Evolutionary conservation across 805 yeast genomes (phyloP).

Genomic region (Yarrowia yakushimensis): DNA sequence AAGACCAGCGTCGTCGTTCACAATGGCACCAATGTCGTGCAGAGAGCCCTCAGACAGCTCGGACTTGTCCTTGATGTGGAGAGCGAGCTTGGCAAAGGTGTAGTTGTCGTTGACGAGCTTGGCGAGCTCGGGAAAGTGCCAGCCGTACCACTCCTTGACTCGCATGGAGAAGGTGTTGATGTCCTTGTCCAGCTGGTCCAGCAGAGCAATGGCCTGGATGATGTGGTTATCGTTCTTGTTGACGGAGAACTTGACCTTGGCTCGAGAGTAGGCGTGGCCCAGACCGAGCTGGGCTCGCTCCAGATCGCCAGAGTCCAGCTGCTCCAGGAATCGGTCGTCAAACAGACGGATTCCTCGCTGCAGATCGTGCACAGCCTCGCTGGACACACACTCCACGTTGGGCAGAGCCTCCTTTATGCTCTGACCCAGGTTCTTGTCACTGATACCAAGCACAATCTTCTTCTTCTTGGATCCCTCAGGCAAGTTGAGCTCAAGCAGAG

Average conservation of each 20-base stretch:
- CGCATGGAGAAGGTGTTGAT: constrained; percentile 98
- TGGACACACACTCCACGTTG: constrained; percentile 81
- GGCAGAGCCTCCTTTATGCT: constrained; percentile 90
- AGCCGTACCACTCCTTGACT: constrained; percentile 99
- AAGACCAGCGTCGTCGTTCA: constrained; percentile 85
- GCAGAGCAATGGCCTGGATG: constrained; percentile 94
- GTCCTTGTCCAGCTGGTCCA: constrained; percentile 96
- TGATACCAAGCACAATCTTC: constrained; percentile 77
- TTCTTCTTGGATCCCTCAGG: constrained; percentile 72
- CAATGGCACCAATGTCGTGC: constrained; percentile 87
- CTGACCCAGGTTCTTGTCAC: constrained; percentile 94
- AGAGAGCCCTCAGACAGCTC: constrained; percentile 83
- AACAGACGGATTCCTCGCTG: constrained; percentile 92
- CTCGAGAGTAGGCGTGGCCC: constrained; percentile 98
- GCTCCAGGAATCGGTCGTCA: constrained; percentile 84
- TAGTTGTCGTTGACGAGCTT: constrained; percentile 94
- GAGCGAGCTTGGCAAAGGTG: constrained; percentile 86
- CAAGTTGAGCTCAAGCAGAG: constrained; percentile 82
- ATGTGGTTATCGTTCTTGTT: constrained; percentile 99
- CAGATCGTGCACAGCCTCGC: constrained; percentile 90
- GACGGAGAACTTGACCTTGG: constrained; percentile 97
- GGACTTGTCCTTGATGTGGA: constrained; percentile 92
- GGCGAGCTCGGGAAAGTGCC: constrained; percentile 99
- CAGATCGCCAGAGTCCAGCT: constrained; percentile 88
- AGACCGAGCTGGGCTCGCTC: constrained; percentile 98